A percentile compares a stretch with the other conserved stretches of the same genome.
phyloP scores from a whole-genome alignment of 1,284 basidiomycete genomes.

The Rhodotorula sp. region DNA sequence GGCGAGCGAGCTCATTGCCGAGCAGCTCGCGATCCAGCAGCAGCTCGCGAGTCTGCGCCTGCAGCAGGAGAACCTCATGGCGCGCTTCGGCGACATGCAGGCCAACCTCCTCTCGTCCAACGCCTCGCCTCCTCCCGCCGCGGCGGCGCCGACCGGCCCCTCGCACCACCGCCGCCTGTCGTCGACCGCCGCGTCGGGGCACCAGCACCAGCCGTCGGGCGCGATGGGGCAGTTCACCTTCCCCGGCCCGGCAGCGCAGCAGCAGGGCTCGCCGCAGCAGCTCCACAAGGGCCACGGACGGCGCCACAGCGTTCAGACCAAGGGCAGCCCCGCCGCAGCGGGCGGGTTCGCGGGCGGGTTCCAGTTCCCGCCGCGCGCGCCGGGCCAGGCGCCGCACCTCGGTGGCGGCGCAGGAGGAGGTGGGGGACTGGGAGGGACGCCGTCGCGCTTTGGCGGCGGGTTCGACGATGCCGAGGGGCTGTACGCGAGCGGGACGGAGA shows the following conservation, averaged over 20 bases:
- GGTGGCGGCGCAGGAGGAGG: not conserved
- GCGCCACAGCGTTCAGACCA: slow-evolving; percentile 73
- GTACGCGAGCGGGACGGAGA: not conserved
- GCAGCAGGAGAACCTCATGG: slow-evolving; percentile 53
- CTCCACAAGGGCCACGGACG: slow-evolving; percentile 74
- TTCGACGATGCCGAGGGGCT: not conserved
- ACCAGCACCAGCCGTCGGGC: slow-evolving; percentile 62
- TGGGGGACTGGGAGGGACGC: slow-evolving; percentile 1
- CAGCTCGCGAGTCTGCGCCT: slow-evolving; percentile 53
- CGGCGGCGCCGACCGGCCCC: not conserved
- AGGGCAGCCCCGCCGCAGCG: slow-evolving; percentile 40
- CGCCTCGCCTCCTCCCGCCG: not conserved
- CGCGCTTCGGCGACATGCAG: slow-evolving; percentile 50
- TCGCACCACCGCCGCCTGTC: slow-evolving; percentile 79
- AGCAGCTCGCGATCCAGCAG: slow-evolving; percentile 54
- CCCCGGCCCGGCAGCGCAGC: not conserved
- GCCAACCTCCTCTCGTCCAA: slow-evolving; percentile 20
- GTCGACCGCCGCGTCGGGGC: slow-evolving; percentile 56
- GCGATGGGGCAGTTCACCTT: slow-evolving; percentile 41
- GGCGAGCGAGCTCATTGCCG: slow-evolving; percentile 45
- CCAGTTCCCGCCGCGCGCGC: slow-evolving; percentile 24
- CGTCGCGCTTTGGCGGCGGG: slow-evolving; percentile 2
- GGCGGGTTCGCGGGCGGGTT: slow-evolving; percentile 21
- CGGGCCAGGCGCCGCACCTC: no score
- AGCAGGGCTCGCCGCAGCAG: slow-evolving; percentile 45